Evolutionary conservation across 2,329 filamentous ascomycete species (phyloP), one percentile per base, ranked within the genome.

Genomic region (Periconia sp.): DNA sequence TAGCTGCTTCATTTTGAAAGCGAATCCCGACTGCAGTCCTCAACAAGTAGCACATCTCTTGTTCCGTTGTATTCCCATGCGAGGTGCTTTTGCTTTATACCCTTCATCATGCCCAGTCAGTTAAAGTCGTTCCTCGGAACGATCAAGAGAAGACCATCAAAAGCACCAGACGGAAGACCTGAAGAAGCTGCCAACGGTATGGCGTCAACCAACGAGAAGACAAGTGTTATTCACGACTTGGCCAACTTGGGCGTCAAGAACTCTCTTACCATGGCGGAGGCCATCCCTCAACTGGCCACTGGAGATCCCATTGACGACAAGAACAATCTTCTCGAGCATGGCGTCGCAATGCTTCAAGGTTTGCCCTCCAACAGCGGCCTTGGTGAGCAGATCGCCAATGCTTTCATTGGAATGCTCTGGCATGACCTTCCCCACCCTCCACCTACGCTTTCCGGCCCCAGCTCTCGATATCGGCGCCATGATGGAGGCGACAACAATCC

Each of bases 271-370:
- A 55, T 73, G 37, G 64, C 72, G 78, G 88, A 91, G 59, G 68
- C 88, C 43, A 76, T 90, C 53, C 81, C 82, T 50, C 79, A 76
- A 56, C 86, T 90, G 72, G 71, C 86, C 31, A 86, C 83, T 61
- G 86, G 88, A 1, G 80, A 83, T 45, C 77, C 87, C 11, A 73
- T 84, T 6, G 86, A 93, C 63, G 90, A 93, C 76, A 72, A 72
- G 47, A 66, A 69, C 7, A 57, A 65, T 9, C 48, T 72, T 37
- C 64, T 72, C 15, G 81, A 83, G 58, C 68, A 82, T 67, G 80
- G 79, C 17, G 79, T 83, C 1, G 65, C 76, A 13, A 81, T 82
- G 77, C 74, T 83, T 18, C 80, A 82, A 56, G 68, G 71, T 1
- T 65, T 82, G n/a, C 80, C 80, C 9, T 57, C 69, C 14, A 79